These are phyloP conservation scores for Sporothrix brunneoviolacea DNA, from an alignment of 2,329 filamentous ascomycete species.

Conservation along the genomic window DNA sequence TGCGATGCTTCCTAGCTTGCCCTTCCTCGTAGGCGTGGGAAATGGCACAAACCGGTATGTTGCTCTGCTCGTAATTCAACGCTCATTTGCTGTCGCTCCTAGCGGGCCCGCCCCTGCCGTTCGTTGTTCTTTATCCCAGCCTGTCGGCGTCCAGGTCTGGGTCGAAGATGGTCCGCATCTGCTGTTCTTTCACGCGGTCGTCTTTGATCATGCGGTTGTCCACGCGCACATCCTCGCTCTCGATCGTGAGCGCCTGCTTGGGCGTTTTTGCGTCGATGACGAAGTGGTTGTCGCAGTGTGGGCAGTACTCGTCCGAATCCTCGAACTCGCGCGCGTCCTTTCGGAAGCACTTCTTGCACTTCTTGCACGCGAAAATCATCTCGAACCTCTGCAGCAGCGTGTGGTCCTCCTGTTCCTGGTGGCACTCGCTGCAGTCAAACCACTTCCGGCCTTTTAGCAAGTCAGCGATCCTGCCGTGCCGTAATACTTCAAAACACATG, in stretches of 20 bases:
- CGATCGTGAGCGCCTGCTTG: conserved; percentile 74
- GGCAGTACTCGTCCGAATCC: conserved; percentile 97
- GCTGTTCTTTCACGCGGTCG: conserved; percentile 61
- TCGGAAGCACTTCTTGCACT: conserved; percentile 96
- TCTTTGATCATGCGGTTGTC: conserved; percentile 91
- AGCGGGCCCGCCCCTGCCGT: neutral
- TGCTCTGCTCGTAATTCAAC: neutral
- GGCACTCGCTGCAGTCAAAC: conserved; percentile 98
- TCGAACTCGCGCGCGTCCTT: conserved; percentile 91
- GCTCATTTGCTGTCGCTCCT: neutral
- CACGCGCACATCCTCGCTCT: conserved; percentile 82
- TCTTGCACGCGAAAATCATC: conserved; percentile 96
- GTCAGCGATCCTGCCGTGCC: neutral
- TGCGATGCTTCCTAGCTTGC: neutral
- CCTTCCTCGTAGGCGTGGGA: no score
- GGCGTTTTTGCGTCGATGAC: conserved; percentile 83
- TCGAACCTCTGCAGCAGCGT: conserved; percentile 69
- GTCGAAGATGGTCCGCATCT: conserved; percentile 64
- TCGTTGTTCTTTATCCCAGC: conserved; percentile 54
- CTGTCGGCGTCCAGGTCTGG: conserved; percentile 67
- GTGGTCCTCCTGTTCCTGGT: conserved; percentile 74
- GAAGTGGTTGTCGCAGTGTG: conserved; percentile 98
- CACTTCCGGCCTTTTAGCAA: conserved; percentile 69
- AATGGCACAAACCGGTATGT: neutral
- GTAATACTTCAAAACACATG: neutral